A percentile compares a stretch with the other conserved stretches of the same genome.
Conservation (phyloP, 2,329 filamentous ascomycete species). For the Sporothrix pseudoabietina region DNA sequence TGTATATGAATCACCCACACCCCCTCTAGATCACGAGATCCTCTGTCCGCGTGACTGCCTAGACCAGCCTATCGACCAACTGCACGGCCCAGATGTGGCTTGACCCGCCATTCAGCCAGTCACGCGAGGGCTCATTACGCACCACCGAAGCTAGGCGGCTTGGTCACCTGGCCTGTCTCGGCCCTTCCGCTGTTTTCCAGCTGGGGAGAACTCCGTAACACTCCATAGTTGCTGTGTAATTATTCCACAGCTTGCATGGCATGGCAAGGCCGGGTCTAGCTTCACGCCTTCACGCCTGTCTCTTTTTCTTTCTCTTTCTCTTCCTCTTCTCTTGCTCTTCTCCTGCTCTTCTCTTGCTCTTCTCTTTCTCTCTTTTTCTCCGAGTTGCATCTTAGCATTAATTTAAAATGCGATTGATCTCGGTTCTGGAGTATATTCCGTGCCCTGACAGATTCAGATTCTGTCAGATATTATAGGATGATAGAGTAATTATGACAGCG, state of each 20-base stretch:
- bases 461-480: background rate
- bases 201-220: background rate
- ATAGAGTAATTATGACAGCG: background rate
- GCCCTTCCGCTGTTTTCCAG: conserved; percentile 12
- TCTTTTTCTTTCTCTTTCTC: too few relatives aligned
- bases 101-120: conserved; percentile 26
- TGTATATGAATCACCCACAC: background rate
- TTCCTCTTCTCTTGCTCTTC: too few relatives aligned
- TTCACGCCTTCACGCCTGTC: background rate
- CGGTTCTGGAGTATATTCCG: too few relatives aligned
- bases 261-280: background rate
- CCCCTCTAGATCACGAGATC: conserved; percentile 27
- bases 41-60: conserved; percentile 25
- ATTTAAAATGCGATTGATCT: too few relatives aligned
- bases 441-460: background rate
- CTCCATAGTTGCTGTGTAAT: too few relatives aligned
- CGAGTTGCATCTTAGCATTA: too few relatives aligned
- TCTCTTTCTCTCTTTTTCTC: too few relatives aligned
- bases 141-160: background rate
- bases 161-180: conserved; percentile 30
- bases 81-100: conserved; percentile 15
- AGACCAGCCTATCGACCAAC: background rate
- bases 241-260: background rate
- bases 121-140: conserved; percentile 31
- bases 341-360: too few relatives aligned